These are phyloP conservation scores for Lachnellula arida DNA, from an alignment of 2,329 filamentous ascomycete genomes.

Conservation along the genomic window DNA sequence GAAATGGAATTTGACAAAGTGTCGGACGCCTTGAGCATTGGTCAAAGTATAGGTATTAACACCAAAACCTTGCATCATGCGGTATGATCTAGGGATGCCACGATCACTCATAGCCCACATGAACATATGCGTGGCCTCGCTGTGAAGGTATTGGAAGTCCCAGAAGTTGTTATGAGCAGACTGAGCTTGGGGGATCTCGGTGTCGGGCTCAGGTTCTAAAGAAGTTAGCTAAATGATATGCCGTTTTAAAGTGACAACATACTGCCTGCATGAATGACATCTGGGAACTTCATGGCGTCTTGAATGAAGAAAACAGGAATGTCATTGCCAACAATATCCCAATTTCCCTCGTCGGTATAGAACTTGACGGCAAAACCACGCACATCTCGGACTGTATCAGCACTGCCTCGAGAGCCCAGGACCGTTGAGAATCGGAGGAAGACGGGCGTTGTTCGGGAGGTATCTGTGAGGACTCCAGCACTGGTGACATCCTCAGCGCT, in stretches of 20 bases:
- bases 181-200: slow-evolving; percentile 67
- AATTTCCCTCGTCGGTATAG: slow-evolving; percentile 74
- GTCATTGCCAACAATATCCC: slow-evolving; percentile 70
- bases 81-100: slow-evolving; percentile 66
- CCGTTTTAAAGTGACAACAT: slow-evolving; percentile 3
- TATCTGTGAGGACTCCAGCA: slow-evolving; percentile 64
- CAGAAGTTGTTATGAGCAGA: slow-evolving; percentile 71
- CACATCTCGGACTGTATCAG: slow-evolving; percentile 79
- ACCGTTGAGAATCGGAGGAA: slow-evolving; percentile 78
- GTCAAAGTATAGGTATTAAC: slow-evolving; percentile 72
- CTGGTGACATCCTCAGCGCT: slow-evolving; percentile 58
- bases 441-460: slow-evolving; percentile 59
- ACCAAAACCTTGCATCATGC: slow-evolving; percentile 84
- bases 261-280: slow-evolving; percentile 50
- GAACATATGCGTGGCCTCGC: slow-evolving; percentile 73
- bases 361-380: slow-evolving; percentile 75
- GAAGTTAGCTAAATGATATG: slow-evolving; percentile 41
- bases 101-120: slow-evolving; percentile 77
- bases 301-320: slow-evolving; percentile 75
- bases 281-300: slow-evolving; percentile 69
- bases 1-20: slow-evolving; percentile 75
- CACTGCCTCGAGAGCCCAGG: slow-evolving; percentile 67
- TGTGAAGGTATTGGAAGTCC: slow-evolving; percentile 66
- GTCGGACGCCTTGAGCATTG: slow-evolving; percentile 62
- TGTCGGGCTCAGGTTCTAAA: slow-evolving; percentile 64